A percentile compares a stretch with the other conserved stretches of the same genome.
Evolutionary conservation across 2,329 filamentous ascomycete species (phyloP).

Genomic region (Fusarium incarnatum): DNA sequence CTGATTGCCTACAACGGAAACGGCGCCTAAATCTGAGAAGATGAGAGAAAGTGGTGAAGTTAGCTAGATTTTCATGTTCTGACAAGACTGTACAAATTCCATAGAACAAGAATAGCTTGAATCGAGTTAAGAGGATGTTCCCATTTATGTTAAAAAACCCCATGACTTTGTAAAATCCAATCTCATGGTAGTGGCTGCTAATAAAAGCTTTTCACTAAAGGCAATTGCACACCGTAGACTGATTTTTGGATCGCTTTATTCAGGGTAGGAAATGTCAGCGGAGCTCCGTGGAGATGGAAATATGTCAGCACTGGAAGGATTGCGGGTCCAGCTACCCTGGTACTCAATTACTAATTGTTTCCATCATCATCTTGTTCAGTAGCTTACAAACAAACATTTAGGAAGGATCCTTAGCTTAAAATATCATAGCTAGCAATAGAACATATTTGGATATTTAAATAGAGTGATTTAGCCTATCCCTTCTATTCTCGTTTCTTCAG

Average conservation of each 20-base stretch:
- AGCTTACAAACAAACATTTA: background rate
- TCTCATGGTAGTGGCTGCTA: too few species aligned
- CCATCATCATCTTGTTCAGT: background rate
- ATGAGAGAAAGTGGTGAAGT: too few species aligned
- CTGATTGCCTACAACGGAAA: slow-evolving; percentile 1
- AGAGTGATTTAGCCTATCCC: rapidly evolving
- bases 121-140: background rate
- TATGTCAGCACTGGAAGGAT: background rate
- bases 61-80: background rate
- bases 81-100: background rate
- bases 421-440: background rate
- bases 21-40: background rate
- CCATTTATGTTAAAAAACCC: background rate
- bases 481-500: background rate
- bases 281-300: background rate
- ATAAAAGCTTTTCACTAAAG: background rate
- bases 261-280: background rate
- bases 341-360: background rate
- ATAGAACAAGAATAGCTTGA: background rate
- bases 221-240: background rate
- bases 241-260: background rate
- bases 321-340: background rate
- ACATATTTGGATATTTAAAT: background rate
- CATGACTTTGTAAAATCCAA: background rate
- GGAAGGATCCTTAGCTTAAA: background rate